A percentile compares a stretch with the other conserved stretches of the same genome.
phyloP scores from a whole-genome alignment of 805 yeast genomes.

The Wickerhamomyces sydowiorum region DNA sequence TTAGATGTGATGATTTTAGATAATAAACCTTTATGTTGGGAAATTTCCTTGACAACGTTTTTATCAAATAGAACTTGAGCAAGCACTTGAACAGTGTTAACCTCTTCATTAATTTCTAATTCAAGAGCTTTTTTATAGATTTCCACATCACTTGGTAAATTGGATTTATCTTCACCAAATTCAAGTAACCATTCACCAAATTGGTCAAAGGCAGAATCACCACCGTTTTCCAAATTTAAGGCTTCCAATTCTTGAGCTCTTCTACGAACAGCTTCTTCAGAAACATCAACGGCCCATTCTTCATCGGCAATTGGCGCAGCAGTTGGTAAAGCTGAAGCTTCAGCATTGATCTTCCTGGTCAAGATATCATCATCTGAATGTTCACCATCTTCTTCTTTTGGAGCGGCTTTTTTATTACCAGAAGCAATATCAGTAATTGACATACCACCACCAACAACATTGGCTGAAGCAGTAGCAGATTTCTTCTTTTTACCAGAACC shows the following conservation, averaged over 20 bases:
- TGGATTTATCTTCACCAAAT: conserved; percentile 46
- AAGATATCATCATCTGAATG: conserved; percentile 67
- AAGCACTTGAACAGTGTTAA: conserved; percentile 81
- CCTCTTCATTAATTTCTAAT: conserved; percentile 62
- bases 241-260: conserved; percentile 87
- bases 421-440: conserved; percentile 76
- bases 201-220: conserved; percentile 53
- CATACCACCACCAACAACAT: conserved; percentile 82
- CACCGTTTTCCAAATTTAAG: conserved; percentile 33
- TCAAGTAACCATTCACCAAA: conserved; percentile 85
- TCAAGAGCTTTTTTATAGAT: conserved; percentile 86
- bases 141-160: conserved; percentile 79
- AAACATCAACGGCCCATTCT: conserved; percentile 97
- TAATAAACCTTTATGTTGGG: conserved; percentile 76
- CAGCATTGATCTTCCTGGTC: conserved; percentile 76
- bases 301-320: conserved; percentile 73
- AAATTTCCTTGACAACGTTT: conserved; percentile 65
- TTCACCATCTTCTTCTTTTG: conserved; percentile 30
- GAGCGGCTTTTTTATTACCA: conserved; percentile 28
- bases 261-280: conserved; percentile 90
- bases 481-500: conserved; percentile 55
- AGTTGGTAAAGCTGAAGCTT: conserved; percentile 64
- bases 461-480: conserved; percentile 85
- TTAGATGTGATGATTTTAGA: conserved; percentile 63
- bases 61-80: conserved; percentile 87